Base-by-base conservation (phyloP, 1,284 basidiomycete genomes). In the Sporisorium graminicola region DNA sequence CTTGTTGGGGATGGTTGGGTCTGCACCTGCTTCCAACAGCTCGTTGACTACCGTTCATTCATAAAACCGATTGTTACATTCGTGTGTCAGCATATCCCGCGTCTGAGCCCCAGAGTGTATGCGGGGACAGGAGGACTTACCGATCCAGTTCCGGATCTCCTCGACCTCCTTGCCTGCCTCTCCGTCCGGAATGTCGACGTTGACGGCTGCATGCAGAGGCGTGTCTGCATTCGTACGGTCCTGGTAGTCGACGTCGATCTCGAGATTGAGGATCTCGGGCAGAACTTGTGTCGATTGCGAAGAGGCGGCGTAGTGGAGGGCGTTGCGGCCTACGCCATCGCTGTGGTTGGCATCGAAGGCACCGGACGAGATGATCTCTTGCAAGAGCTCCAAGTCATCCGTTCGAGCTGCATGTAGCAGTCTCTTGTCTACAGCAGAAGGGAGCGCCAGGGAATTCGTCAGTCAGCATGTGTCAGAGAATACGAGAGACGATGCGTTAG, bases 191-290 rank as follows among this genome's bases (percentile, higher is more conserved):
- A 77, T 77, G 16, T 75, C 77, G 61, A 92, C 87, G 65, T 87
- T 86, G 18, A 93, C 88, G 1, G 93, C 94, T 20, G 94, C 89
- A 85, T 95, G 94, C 12, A 96, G 87, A 1, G 94, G 94, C 0
- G 94, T 95, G 40, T 91, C 90, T 10, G 90, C 89, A 43, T 92
- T 90, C 33, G 92, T 86, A 22, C 89, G 88, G 85, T 95, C 95
- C 79, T 90, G 88, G 20, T 91, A 89, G 83, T 95, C 94, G 58
- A 95, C 93, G 81, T 95, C 93, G 86, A 93, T 94, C 13, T 82
- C 83, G 50, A 82, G 72, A 40, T 85, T 74, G 29, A 84, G 79
- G 49, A 85, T 74, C 52, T 73, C 70, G 14, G 78, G 79, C 13
- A 85, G 59, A 1, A 85, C 81, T 37, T 71, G 55, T 13, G 74